phyloP scores from a whole-genome alignment of 2,329 filamentous ascomycete genomes.

The Fusarium sp. region DNA sequence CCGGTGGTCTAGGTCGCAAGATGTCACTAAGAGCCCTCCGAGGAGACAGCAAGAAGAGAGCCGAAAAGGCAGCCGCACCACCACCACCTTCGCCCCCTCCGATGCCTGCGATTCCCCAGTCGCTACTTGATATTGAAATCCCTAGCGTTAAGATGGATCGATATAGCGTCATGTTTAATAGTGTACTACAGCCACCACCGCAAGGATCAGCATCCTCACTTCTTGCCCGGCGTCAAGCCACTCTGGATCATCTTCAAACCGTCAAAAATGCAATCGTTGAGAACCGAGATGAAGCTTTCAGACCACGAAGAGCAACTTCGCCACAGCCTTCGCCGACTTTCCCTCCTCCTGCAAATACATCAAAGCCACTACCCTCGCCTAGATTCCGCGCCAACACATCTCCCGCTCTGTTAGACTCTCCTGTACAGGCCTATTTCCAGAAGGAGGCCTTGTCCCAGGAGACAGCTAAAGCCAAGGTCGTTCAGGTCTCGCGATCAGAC shows the following conservation, averaged over 20 bases:
- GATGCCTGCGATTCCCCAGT: slow-evolving; percentile 40
- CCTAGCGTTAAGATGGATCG: slow-evolving; percentile 86
- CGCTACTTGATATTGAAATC: slow-evolving; percentile 81
- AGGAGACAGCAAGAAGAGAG: slow-evolving; percentile 43
- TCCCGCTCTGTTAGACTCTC: slow-evolving; percentile 65
- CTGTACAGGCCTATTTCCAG: slow-evolving; percentile 56
- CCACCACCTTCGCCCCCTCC: slow-evolving; percentile 42
- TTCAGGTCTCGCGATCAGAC: slow-evolving; percentile 31
- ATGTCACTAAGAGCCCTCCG: slow-evolving; percentile 47
- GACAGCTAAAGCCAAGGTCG: slow-evolving; percentile 29
- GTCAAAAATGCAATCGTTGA: slow-evolving; percentile 63
- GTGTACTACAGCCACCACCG: slow-evolving; percentile 71
- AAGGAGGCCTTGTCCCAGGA: slow-evolving; percentile 6
- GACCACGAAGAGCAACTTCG: slow-evolving; percentile 64
- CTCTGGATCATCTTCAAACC: slow-evolving; percentile 70
- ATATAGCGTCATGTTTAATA: slow-evolving; percentile 94
- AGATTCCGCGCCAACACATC: slow-evolving; percentile 69
- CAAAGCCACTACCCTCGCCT: slow-evolving; percentile 54
- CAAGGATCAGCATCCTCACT: slow-evolving; percentile 56
- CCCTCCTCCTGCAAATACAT: slow-evolving; percentile 1
- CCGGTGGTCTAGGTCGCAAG: slow-evolving; percentile 48
- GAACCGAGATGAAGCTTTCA: slow-evolving; percentile 52
- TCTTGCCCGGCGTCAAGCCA: slow-evolving; percentile 71
- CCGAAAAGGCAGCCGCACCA: slow-evolving; percentile 35
- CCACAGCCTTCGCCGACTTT: slow-evolving; percentile 66